phyloP scores from a whole-genome alignment of 768 basidiomycete genomes.

The Nidularia pulvinata region DNA sequence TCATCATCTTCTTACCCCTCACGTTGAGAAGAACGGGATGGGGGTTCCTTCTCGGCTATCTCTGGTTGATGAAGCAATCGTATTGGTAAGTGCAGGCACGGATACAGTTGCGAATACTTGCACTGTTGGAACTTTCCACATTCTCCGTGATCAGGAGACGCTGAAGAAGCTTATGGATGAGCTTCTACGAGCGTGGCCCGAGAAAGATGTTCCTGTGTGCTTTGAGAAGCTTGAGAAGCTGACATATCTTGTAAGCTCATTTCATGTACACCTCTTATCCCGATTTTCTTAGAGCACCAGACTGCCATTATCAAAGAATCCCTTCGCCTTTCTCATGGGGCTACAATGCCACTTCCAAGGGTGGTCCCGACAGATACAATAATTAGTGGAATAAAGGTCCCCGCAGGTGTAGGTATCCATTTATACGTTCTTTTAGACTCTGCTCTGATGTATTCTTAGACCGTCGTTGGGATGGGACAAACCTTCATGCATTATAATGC shows the following conservation, averaged over 20 bases:
- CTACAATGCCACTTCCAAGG: constrained; percentile 35
- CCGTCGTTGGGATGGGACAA: constrained; percentile 36
- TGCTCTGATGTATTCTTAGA: constrained; percentile 15
- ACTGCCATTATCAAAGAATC: constrained; percentile 48
- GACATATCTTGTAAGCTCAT: constrained; percentile 37
- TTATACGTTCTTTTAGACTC: too few relatives aligned
- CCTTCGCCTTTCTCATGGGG: constrained; percentile 36
- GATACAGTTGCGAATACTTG: constrained; percentile 41
- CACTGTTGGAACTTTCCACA: constrained; percentile 29
- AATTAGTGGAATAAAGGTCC: constrained; percentile 32
- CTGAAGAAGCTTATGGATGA: constrained; percentile 24
- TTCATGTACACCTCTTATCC: not conserved
- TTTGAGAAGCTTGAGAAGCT: constrained; percentile 39
- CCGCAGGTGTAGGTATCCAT: constrained; percentile 29
- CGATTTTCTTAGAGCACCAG: constrained; percentile 11
- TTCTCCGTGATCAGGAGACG: constrained; percentile 27
- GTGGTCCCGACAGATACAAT: constrained; percentile 27
- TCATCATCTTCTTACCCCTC: constrained; percentile 30
- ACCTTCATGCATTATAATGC: constrained; percentile 35
- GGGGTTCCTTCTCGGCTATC: constrained; percentile 26
- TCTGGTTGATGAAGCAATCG: constrained; percentile 33
- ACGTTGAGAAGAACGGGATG: constrained; percentile 22
- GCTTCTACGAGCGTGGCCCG: constrained; percentile 38
- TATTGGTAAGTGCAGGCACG: constrained; percentile 37
- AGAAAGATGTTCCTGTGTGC: constrained; percentile 20